A percentile compares a stretch with the other conserved stretches of the same genome.
phyloP scores from a whole-genome alignment of 768 basidiomycete species.

The Trametes meyenii region DNA sequence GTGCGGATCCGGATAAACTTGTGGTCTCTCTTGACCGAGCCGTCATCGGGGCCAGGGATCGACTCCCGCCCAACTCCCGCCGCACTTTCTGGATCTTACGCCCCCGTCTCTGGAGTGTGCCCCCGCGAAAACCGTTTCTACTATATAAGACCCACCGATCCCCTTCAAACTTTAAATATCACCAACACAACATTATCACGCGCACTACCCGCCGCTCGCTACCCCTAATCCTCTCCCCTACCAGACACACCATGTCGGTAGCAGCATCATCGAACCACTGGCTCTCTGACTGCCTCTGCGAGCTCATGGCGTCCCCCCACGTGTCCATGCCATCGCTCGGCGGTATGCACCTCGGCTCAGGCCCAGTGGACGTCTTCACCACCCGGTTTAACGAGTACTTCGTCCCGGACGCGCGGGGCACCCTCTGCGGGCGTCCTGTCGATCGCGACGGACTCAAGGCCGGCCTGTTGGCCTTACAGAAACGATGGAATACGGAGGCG shows the following conservation, averaged over 20 bases:
- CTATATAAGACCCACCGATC: too few species aligned
- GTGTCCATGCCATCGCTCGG: slow-evolving; percentile 19
- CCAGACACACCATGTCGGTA: slow-evolving; percentile 13
- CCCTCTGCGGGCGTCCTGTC: slow-evolving; percentile 27
- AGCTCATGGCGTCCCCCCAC: slow-evolving; percentile 24
- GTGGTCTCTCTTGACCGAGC: too few species aligned
- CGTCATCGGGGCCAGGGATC: too few species aligned
- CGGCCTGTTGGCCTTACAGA: slow-evolving; percentile 26
- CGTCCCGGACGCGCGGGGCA: slow-evolving; percentile 23
- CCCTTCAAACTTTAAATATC: background rate
- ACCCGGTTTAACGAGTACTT: slow-evolving; percentile 27
- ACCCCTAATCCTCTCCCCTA: background rate
- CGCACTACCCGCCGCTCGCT: background rate
- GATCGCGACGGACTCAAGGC: slow-evolving; percentile 26
- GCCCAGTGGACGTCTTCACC: slow-evolving; percentile 25
- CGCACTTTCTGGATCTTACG: too few species aligned
- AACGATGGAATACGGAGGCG: slow-evolving; percentile 23
- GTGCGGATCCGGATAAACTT: too few species aligned
- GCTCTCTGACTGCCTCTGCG: slow-evolving; percentile 23
- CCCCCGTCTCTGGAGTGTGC: too few species aligned
- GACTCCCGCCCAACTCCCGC: too few species aligned
- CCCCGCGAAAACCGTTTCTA: too few species aligned
- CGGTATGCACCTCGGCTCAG: slow-evolving; percentile 13
- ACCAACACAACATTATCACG: background rate
- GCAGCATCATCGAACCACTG: slow-evolving; percentile 13